Base-by-base conservation (phyloP, 2,329 filamentous ascomycete genomes). In the Penicillium sp. region DNA sequence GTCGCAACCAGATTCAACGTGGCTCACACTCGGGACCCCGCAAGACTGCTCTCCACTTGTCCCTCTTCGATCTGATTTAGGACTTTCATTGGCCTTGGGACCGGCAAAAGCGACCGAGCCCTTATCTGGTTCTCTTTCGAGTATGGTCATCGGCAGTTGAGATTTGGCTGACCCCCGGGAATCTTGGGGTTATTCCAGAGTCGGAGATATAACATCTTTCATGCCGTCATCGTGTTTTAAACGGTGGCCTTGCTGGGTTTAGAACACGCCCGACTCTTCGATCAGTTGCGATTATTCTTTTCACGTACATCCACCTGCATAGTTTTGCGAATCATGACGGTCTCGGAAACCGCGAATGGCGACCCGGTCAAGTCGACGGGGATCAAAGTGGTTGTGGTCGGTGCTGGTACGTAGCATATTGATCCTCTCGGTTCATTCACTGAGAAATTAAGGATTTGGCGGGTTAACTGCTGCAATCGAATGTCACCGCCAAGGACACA, bases 381-480 rank as follows among this genome's bases (percentile, higher is more conserved):
- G 13, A 78, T 82, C 61, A 80, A 79, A 47, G 78, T 82, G 3
- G 71, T 82, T 27, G 72, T 83, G 28, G 79, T 61, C 20, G 58
- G 58, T 14, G 58, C 67, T 63, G 77, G 74, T 76, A 72, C 6
- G 47, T 14, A 10, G 7, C 33, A 18, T 4, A 9, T 11, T 16
- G 18, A 2, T 1, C 16, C 5, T 6, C 22, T 5, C 5, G 3
- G 6, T 30, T 33, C 18, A 10, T n/a, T 20, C 8, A n/a, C 62
- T 54, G 22, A 44, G 33, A 31, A 31, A n/a, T 6, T 6, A 1
- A 70, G 83, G 83, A 18, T 85, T 86, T 53, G 83, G 81, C 33
- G 83, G 83, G 14, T 74, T 86, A 25, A 81, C 81, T 6, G 80
- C 82, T 16, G 83, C 83, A 38, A 83, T 86, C 54, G 83, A 86